Base-by-base conservation (phyloP, 164 flowering plant species). In the Nymphaea thermarum region DNA sequence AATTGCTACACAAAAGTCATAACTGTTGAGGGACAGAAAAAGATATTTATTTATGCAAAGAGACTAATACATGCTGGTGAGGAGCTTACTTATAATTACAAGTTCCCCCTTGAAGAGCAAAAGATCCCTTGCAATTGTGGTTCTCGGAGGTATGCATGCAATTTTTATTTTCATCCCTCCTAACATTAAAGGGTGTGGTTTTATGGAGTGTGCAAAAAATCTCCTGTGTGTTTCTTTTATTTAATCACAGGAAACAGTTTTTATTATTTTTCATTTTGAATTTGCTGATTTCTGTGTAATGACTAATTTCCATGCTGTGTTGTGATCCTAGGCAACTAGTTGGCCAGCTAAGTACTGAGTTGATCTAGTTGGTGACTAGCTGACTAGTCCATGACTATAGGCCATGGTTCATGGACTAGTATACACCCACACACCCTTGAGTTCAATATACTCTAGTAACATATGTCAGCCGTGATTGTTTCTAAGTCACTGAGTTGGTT, bases 41-140 rank as follows among this genome's bases (percentile, higher is more conserved):
- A 85, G 77, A 95, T 95, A 63, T 95, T 95, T 73, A 87, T 95
- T 68, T 95, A 95, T 82, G 92, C 99, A 36, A 95, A 92, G 72
- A 80, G 97, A 44, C 91, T 83, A 43, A 95, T 95, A 73, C 73
- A 83, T 71, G 82, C 90, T 68, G 98, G 99, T 72, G 99, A 95
- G 84, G 99, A 95, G 77, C 79, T 95, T 61, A 88, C 97, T 25
- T 95, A 95, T 72, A 87, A 95, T 74, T 95, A 95, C 87, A 95
- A 95, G 80, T 95, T 95, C 68, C 99, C 99, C 5, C 78, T 88
- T 77, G 99, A 95, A 83, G 98, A 88, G 78, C 82, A 90, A 73
- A 95, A 95, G 80, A 95, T 95, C 3, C 99, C 99, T 10, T 95
- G 99, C 80, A 84, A 87, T 72, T 95, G 99, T 75, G 93, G 99